Percentiles rank a stretch among this genome's conserved stretches.
Conservation (phyloP, 2,329 filamentous ascomycete species). For the Pseudogymnoascus sp. region DNA sequence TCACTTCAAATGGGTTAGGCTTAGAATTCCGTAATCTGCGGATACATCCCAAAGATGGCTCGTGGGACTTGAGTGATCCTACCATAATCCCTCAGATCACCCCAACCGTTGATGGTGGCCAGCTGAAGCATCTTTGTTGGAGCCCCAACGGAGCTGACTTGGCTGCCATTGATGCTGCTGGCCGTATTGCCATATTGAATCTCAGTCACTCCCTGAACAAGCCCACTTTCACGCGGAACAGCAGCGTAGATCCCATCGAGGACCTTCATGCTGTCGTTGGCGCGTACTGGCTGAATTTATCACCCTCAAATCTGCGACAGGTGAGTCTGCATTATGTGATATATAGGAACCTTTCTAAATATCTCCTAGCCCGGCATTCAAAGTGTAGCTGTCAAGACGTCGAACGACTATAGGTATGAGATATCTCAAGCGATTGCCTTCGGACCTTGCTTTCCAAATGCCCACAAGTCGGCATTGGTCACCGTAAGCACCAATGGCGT, state of each 20-base stretch:
- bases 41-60: conserved; percentile 58
- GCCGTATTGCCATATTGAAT: conserved; percentile 66
- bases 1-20: conserved; percentile 61
- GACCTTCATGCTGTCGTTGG: conserved; percentile 74
- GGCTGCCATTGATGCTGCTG: conserved; percentile 71
- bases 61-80: conserved; percentile 71
- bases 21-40: conserved; percentile 67
- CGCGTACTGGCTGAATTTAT: conserved; percentile 66
- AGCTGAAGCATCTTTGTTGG: conserved; percentile 76
- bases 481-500: conserved; percentile 67
- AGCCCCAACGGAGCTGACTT: conserved; percentile 67
- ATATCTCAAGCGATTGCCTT: conserved; percentile 56
- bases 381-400: conserved; percentile 56
- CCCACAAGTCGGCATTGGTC: conserved; percentile 64
- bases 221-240: conserved; percentile 52
- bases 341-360: not conserved
- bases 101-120: conserved; percentile 53
- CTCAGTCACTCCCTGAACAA: conserved; percentile 67
- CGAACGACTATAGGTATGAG: conserved; percentile 58
- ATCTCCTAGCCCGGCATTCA: conserved; percentile 38
- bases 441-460: conserved; percentile 65
- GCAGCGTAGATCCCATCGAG: conserved; percentile 60
- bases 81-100: conserved; percentile 54
- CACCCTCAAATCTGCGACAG: conserved; percentile 21
- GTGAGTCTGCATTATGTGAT: conserved; percentile 19